Evolutionary conservation across 1,139 yeast species (phyloP).

Genomic region (Debaryomyces udenii): DNA sequence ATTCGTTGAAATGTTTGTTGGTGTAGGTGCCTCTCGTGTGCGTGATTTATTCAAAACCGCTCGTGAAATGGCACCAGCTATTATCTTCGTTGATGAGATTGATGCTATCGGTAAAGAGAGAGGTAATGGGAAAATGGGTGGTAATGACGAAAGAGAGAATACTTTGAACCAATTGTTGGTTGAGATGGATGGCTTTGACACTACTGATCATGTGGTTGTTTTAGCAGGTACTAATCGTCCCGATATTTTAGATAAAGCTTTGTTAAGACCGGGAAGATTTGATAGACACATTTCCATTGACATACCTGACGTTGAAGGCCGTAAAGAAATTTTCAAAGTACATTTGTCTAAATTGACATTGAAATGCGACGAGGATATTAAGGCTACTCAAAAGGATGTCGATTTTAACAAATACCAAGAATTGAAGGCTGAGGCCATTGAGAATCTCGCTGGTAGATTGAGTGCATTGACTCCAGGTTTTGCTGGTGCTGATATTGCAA

Average conservation of each 20-base stretch:
- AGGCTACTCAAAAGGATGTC: conserved; percentile 40
- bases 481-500: conserved; percentile 86
- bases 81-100: conserved; percentile 79
- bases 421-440: conserved; percentile 51
- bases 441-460: conserved; percentile 66
- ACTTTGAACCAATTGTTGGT: conserved; percentile 78
- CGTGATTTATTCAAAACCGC: conserved; percentile 82
- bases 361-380: conserved; percentile 44
- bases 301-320: conserved; percentile 76
- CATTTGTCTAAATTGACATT: conserved; percentile 61
- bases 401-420: conserved; percentile 54
- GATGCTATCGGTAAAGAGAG: conserved; percentile 86
- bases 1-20: conserved; percentile 81
- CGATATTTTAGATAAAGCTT: conserved; percentile 74
- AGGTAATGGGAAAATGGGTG: conserved; percentile 67
- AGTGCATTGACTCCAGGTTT: conserved; percentile 84
- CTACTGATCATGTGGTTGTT: conserved; percentile 76
- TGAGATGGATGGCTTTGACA: conserved; percentile 83
- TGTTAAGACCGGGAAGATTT: conserved; percentile 82
- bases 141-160: conserved; percentile 79
- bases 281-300: conserved; percentile 77
- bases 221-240: conserved; percentile 84
- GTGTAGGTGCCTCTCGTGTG: conserved; percentile 82
- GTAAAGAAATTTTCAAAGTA: conserved; percentile 73
- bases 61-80: conserved; percentile 78